Evolutionary conservation across 805 yeast genomes (phyloP).

Genomic region (Candida alai): DNA sequence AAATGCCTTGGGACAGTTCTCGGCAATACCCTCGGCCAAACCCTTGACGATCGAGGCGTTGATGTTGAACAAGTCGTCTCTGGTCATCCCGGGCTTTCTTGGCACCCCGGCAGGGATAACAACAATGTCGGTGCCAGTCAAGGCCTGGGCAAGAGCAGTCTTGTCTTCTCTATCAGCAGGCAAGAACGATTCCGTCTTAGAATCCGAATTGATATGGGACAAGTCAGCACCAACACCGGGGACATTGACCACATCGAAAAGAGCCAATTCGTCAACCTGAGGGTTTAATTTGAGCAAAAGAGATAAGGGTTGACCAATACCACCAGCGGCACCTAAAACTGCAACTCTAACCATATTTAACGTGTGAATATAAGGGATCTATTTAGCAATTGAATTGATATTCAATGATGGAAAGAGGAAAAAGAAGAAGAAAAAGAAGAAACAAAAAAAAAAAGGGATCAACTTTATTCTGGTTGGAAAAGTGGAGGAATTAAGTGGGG

Average conservation of each 20-base stretch:
- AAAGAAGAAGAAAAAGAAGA: neutral
- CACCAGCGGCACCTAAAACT: conserved; percentile 90
- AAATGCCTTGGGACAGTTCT: conserved; percentile 67
- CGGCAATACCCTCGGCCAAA: conserved; percentile 72
- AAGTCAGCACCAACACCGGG: conserved; percentile 89
- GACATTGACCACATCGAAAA: conserved; percentile 80
- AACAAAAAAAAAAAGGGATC: neutral
- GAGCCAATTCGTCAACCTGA: conserved; percentile 59
- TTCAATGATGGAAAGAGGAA: neutral
- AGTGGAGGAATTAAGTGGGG: conserved; percentile 3
- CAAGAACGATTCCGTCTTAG: conserved; percentile 55
- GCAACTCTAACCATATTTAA: conserved; percentile 60
- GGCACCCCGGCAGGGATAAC: conserved; percentile 85
- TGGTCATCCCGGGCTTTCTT: conserved; percentile 92
- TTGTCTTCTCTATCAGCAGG: conserved; percentile 52
- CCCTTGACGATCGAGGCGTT: conserved; percentile 77
- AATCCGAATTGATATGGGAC: conserved; percentile 73
- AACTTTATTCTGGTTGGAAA: no score
- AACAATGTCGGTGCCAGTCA: conserved; percentile 46
- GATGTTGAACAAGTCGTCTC: conserved; percentile 83
- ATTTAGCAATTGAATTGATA: neutral
- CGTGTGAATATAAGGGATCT: neutral
- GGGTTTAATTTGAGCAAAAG: conserved; percentile 71
- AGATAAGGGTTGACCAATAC: conserved; percentile 91
- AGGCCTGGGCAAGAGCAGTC: conserved; percentile 42